Base-by-base conservation (phyloP, 345 rosid species). In the Eucalyptus pumila region DNA sequence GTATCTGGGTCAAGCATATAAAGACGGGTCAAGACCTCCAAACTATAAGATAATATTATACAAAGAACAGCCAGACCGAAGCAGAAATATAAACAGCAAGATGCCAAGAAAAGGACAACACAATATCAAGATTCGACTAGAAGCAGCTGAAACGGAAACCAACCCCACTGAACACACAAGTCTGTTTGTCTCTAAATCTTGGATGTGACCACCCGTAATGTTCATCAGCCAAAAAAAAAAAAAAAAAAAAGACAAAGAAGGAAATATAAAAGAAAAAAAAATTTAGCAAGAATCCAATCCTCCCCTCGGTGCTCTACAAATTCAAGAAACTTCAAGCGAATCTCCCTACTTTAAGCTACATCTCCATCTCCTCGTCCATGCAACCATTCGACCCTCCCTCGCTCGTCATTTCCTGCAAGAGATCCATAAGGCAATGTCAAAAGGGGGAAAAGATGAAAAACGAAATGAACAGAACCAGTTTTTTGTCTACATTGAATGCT, bases 301-400 rank as follows among this genome's bases (percentile, higher is more conserved):
- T 65, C 88, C 48, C 87, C 87, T 40, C 86, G 87, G 58, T 45
- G 89, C 89, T 21, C 58, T 40, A 11, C 80, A 87, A 81, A 88
- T 87, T 85, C 87, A 54, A 85, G 60, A 89, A 89, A 67, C 90
- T 89, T 90, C 89, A 92, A 72, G 83, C 83, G 42, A 37, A 37
- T 37, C 88, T 81, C 80, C 47, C 76, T 58, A 72, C 88, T 86
- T 49, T 67, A 88, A 88, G 50, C 92, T 94, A 93, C 93, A 89
- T 93, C 86, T 93, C 94, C 91, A 94, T 92, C 94, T 94, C 95
- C 91, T 92, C 91, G 88, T 93, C 94, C 91, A 95, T 93, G 93
- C 95, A 91, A 92, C 94, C 90, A 72, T 72, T 37, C 88, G 95
- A 91, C 27, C 93, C 95, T 89, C 92, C 94, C 90, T 95, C 96